Base-by-base conservation (phyloP, 2,329 filamentous ascomycete genomes). In the Aspergillus carbonarius region DNA sequence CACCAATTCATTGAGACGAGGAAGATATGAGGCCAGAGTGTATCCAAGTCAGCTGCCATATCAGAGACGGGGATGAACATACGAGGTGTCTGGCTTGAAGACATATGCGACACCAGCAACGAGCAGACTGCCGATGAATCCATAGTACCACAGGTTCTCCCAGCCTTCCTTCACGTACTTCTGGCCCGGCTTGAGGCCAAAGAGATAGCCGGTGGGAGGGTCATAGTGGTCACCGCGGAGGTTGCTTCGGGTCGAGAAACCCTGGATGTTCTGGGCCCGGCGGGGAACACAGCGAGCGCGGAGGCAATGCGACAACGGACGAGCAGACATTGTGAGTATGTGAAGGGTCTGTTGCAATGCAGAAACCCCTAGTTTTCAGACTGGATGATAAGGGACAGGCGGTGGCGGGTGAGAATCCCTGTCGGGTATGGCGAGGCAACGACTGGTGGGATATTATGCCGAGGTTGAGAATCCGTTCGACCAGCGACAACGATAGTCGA, bases 71-170 rank as follows among this genome's bases (percentile, higher is more conserved):
- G 60, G 49, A 48, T 44, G 52, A 60, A 92, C 93, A 81, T 84
- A 99, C 95, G 92, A 96, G 64, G 93, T 98, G 83, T 99, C 95
- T 54, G 95, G 95, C 87, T 98, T 98, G 76, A 95, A 98, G 63
- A 91, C 92, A 80, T 96, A 92, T 65, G 90, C 91, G 65, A 97
- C 82, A 61, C 85, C 86, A 55, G 88, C 88, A 65, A 92, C 82
- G 27, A 86, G 78, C 71, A 96, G 79, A 71, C 87, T 89, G 55
- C 91, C 91, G 74, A 88, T 90, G 78, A 96, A 92, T 51, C 93
- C 92, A 75, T 90, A 91, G 75, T 89, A 89, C 82, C 89, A 93
- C 57, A 92, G 79, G 66, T 83, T 87, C 84, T 99, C 95, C 95
- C 95, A 99, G 54, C 93, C 95, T 81, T 99, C 95, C 77, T 92